Evolutionary conservation across 148 eudicot genomes (phyloP).

Genomic region (Chenopodium berlandieri): DNA sequence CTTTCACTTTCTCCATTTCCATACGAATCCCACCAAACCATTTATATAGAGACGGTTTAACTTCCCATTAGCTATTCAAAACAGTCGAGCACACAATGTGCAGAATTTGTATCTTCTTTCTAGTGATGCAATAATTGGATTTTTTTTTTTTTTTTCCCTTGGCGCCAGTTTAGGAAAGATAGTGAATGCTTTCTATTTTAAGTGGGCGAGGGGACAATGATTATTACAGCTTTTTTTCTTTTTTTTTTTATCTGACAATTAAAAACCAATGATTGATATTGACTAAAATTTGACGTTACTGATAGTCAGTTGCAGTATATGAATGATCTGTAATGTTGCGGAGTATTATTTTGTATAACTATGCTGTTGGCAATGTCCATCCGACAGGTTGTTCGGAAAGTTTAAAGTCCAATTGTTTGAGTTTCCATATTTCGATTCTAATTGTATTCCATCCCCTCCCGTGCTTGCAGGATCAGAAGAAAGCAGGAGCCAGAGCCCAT

Average conservation of each 20-base stretch:
- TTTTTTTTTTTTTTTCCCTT: background rate
- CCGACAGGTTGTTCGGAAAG: background rate
- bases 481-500: conserved; percentile 67
- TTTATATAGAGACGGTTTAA: background rate
- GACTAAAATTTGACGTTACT: background rate
- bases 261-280: background rate
- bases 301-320: background rate
- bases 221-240: background rate
- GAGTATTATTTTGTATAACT: background rate
- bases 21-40: too few species aligned
- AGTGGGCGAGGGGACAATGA: background rate
- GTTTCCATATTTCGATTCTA: background rate
- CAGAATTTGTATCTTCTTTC: background rate
- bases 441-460: background rate
- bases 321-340: background rate
- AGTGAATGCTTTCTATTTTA: background rate
- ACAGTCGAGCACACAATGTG: background rate
- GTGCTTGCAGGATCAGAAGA: conserved; percentile 74
- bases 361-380: background rate
- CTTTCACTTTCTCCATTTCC: too few species aligned
- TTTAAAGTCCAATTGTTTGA: too few species aligned
- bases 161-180: background rate
- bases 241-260: background rate
- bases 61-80: background rate
- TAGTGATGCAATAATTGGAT: too few species aligned